Base-by-base conservation (phyloP, 768 basidiomycete genomes). In the Chalciporus pseudorubinellus region DNA sequence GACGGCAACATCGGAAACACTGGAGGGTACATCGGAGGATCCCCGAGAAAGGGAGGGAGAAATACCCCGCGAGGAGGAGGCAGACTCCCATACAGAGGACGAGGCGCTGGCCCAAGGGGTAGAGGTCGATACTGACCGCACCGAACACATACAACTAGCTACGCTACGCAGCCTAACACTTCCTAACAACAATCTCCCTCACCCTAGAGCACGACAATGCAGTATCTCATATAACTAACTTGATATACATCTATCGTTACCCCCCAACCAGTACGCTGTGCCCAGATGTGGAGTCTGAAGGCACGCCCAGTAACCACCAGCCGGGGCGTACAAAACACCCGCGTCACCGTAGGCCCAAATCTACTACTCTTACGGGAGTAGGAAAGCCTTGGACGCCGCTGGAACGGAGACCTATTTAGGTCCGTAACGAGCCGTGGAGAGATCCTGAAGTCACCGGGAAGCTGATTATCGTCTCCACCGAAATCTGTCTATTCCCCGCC, bases 361-460 rank as follows among this genome's bases (percentile, higher is more conserved):
- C 14, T 48, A 48, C 47, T 48, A 29, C 13, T 2, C 19, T n/a
- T 16, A 22, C 20, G 16, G 9, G 16, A 31, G 21, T n/a, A 48
- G 47, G 47, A 48, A 48, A 48, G 47, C 39, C 21, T 39, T 21
- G 10, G 47, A 39, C 24, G 19, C 20, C 14, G 14, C 24, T 26
- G 19, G 29, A 48, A 16, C 36, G 36, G 36, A 16, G 39, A 41
- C 47, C 39, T 48, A 48, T 48, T 48, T 40, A 48, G 47, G 47
- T 20, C 39, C 1, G 39, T 22, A 39, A 40, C 14, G 19, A 36
- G 21, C 47, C 47, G 36, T 40, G 47, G 33, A n/a, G 47, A 48
- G 47, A 48, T 11, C 33, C 47, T 48, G 1, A 48, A 48, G 47
- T 48, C 11, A 20, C 9, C 1, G 21, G 39, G 39, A 41, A 21